These are phyloP conservation scores for Hydnum rufescens DNA, from an alignment of 768 basidiomycete genomes.

Conservation along the genomic window DNA sequence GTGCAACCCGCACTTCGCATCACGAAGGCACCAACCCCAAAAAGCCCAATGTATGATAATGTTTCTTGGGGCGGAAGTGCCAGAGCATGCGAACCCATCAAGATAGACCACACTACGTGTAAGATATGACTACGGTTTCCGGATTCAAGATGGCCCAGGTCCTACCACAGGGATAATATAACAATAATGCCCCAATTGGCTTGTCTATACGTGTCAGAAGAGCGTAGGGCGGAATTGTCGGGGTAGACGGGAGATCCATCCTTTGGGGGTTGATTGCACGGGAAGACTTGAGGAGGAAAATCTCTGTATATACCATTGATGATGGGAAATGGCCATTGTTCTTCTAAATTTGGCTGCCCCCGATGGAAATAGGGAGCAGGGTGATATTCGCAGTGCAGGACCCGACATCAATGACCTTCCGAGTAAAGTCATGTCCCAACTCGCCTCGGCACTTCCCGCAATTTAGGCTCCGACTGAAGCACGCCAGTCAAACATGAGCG, in stretches of 20 bases:
- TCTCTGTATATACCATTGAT: too few species aligned
- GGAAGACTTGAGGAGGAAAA: too few species aligned
- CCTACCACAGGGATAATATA: constrained; percentile 85
- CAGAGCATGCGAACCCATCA: constrained; percentile 79
- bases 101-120: constrained; percentile 81
- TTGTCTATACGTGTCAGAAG: constrained; percentile 84
- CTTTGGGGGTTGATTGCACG: not conserved
- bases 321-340: too few species aligned
- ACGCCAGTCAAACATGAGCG: too few species aligned
- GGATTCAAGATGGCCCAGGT: not conserved
- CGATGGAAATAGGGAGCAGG: too few species aligned
- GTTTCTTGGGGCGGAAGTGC: constrained; percentile 46
- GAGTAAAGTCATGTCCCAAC: too few species aligned
- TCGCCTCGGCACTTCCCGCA: too few species aligned
- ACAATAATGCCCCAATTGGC: constrained; percentile 78
- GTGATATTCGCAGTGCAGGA: too few species aligned
- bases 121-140: not conserved
- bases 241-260: constrained; percentile 51
- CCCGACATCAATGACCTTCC: too few species aligned
- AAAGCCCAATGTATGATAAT: constrained; percentile 57
- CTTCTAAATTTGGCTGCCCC: too few species aligned
- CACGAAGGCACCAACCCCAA: constrained; percentile 75
- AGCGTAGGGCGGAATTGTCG: constrained; percentile 50
- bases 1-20: constrained; percentile 99
- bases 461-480: too few species aligned